Evolutionary conservation across 2,329 filamentous ascomycete genomes (phyloP), one percentile per base, ranked within the genome.

Genomic region (Bertia moriformis): DNA sequence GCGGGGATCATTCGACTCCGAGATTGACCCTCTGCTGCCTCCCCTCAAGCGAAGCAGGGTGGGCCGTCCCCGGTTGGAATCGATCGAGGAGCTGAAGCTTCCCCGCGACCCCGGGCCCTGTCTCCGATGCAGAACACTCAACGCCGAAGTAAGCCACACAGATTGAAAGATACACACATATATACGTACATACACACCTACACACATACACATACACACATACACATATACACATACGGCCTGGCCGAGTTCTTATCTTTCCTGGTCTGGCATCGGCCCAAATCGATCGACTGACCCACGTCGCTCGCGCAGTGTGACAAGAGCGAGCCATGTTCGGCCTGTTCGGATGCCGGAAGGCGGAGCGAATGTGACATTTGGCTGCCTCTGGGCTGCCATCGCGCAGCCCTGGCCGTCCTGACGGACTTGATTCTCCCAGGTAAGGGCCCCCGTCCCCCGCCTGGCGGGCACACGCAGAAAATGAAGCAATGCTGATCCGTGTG

Each of bases 271-370:
- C 14, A 14, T 39, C 33, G 19, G 36, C 20, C 18, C 40, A 43
- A n/a, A 33, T 40, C 19, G 19, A n/a, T 37, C n/a, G n/a, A n/a
- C n/a, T n/a, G n/a, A n/a, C n/a, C n/a, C n/a, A n/a, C n/a, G n/a
- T n/a, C n/a, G n/a, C n/a, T n/a, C n/a, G n/a, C n/a, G n/a, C 22
- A 73, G 68, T 74, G 70, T 45, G 69, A 73, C 49, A 57, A 61
- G 4, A 62, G 58, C 37, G 63, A 67, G 39, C 63, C 63, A 4
- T 73, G 70, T 43, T 51, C 54, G n/a, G 54, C 58, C 19, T 73
- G 70, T 43, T 48, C 56, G 4, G 61, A 63, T 32, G 49, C 54
- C 22, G 22, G 22, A 4, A 46, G 57, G 3, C 50, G 46, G 15
- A 55, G 57, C 12, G 51, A 52, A 3, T 58, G 63, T 35, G 59